phyloP scores from a whole-genome alignment of 306 rosid species.

The Quercus suber region DNA sequence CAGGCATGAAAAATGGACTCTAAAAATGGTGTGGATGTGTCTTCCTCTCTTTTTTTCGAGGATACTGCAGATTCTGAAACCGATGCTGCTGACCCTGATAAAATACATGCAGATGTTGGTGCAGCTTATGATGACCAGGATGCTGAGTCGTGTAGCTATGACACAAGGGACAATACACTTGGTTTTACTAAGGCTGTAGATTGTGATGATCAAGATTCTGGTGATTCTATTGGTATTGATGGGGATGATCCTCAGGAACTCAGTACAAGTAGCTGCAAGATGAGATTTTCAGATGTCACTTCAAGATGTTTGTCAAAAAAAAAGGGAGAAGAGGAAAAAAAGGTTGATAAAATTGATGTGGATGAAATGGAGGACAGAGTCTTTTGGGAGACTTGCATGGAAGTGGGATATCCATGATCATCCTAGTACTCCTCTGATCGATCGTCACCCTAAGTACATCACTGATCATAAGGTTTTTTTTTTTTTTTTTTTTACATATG shows the following conservation, averaged over 20 bases:
- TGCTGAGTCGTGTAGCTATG: slow-evolving; percentile 47
- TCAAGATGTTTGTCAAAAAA: slow-evolving; percentile 16
- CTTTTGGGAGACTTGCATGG: slow-evolving; percentile 62
- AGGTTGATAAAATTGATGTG: slow-evolving; percentile 14
- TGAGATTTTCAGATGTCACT: slow-evolving; percentile 17
- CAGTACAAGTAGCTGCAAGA: neutral
- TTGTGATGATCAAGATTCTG: neutral
- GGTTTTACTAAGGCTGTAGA: neutral
- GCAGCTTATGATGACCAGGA: slow-evolving; percentile 25
- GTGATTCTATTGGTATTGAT: slow-evolving; percentile 6
- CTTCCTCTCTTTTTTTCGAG: slow-evolving; percentile 40
- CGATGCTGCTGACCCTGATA: slow-evolving; percentile 8
- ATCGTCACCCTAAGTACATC: too few relatives aligned
- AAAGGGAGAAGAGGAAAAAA: slow-evolving; percentile 32
- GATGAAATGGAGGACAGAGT: slow-evolving; percentile 46
- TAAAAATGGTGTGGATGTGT: slow-evolving; percentile 25
- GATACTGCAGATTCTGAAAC: slow-evolving; percentile 57
- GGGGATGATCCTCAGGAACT: slow-evolving; percentile 10
- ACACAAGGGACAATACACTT: neutral
- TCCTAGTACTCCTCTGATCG: neutral
- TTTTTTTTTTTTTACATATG: too few relatives aligned
- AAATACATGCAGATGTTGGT: neutral
- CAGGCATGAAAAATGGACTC: slow-evolving; percentile 22
- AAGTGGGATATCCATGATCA: slow-evolving; percentile 42
- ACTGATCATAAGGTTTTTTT: too few relatives aligned